Evolutionary conservation across 177 flowering plant genomes (phyloP), one percentile per base, ranked within the genome.

Genomic region (Tripterygium wilfordii): DNA sequence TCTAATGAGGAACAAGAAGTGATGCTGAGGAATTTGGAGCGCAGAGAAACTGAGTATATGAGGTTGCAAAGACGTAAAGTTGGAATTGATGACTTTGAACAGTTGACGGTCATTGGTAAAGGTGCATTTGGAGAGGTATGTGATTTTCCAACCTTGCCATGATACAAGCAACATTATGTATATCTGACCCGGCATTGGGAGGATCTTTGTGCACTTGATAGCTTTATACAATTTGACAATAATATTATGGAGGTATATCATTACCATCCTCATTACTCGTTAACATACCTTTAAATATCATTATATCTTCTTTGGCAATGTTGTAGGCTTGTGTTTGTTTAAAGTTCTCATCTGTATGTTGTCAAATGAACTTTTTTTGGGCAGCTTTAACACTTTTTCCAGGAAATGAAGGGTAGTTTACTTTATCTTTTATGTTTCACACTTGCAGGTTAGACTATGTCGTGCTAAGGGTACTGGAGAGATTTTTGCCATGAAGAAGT

Each of bases 71-170:
- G 97, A 43, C 95, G 79, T 48, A 90, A 84, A 75, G 61, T 90
- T 30, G 90, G 97, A 50, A 80, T 90, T 56, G 97, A 90, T 64
- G 97, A 86, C 54, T 86, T 90, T 63, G 96, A 86, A 45, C 85
- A 56, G 32, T 66, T 86, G 45, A 73, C 86, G 14, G 51, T 82
- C 18, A 84, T 90, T 55, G 97, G 97, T 35, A 84, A 67, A 77
- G 94, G 94, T 53, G 94, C 96, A 55, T 86, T 86, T 58, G 95
- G 80, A 19, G 95, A 86, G 95, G 97, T 90, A 77, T 19, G 10
- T 27, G 13, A 9, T 15, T 1, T 8, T 39, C 1, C 13, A 8
- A 15, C 17, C 21, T 27, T 45, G 20, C 27, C n/a, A 9, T 45
- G 8, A 14, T 42, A 5, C 25, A 12, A 1, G 47, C 21, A n/a